Evolutionary conservation across 176 grass and related monocot species (phyloP).

Genomic region (Triticum urartu): DNA sequence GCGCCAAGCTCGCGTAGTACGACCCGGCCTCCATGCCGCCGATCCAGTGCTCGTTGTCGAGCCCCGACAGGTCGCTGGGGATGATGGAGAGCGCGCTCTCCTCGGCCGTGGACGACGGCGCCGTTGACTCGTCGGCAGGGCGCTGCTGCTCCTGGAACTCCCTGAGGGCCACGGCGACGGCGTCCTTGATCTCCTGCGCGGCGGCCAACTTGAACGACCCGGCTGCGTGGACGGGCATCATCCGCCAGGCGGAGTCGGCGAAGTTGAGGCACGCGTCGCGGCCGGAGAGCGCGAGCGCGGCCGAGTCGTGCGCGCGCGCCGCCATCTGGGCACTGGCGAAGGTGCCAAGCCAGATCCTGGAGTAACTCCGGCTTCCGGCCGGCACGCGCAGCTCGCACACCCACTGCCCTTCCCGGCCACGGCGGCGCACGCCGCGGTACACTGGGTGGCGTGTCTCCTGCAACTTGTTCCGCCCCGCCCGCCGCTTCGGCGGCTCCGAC

Average conservation of each 20-base stretch:
- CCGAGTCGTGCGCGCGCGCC: slow-evolving; percentile 74
- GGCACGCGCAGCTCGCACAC: slow-evolving; percentile 75
- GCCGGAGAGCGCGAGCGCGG: slow-evolving; percentile 46
- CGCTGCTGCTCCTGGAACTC: neutral
- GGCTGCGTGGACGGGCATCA: slow-evolving; percentile 6
- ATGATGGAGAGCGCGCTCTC: neutral
- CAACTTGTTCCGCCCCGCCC: slow-evolving; percentile 69
- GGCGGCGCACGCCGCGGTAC: slow-evolving; percentile 56
- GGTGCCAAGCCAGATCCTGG: slow-evolving; percentile 79
- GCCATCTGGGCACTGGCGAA: slow-evolving; percentile 60
- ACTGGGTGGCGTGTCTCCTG: slow-evolving; percentile 73
- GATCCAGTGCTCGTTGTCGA: slow-evolving; percentile 4
- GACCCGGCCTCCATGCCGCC: slow-evolving; percentile 37
- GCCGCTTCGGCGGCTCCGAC: slow-evolving; percentile 63
- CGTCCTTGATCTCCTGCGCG: slow-evolving; percentile 35
- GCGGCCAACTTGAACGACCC: neutral
- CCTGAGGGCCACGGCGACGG: slow-evolving; percentile 36
- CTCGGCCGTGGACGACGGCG: neutral
- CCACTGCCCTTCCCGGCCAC: slow-evolving; percentile 48
- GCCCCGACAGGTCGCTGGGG: neutral
- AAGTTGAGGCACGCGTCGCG: slow-evolving; percentile 64
- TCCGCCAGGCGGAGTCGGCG: slow-evolving; percentile 50
- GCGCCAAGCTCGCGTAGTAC: slow-evolving; percentile 61
- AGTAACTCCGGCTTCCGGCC: neutral
- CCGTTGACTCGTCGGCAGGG: neutral